Base-by-base conservation (phyloP, 2,329 filamentous ascomycete genomes). In the Fusarium sp. region DNA sequence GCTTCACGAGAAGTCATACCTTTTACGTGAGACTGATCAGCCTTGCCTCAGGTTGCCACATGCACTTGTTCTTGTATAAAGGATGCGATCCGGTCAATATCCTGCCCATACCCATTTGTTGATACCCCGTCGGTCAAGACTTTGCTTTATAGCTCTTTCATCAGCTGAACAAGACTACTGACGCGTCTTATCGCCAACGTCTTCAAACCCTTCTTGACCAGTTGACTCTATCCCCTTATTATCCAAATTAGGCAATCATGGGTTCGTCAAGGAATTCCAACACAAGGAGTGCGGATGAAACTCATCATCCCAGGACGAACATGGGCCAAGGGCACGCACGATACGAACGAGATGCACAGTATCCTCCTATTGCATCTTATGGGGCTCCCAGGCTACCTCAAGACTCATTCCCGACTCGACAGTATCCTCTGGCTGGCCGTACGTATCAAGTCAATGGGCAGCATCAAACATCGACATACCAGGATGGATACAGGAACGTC, bases 11-110 rank as follows among this genome's bases (percentile, higher is more conserved):
- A 26, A 26, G 42, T 47, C 24, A 34, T 52, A 9, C 38, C 39
- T 62, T 36, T 39, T 59, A 43, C 54, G 47, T 58, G 21, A 34
- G 15, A n/a, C n/a, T n/a, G n/a, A 63, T 52, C 28, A 58, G 54
- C 51, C 59, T 51, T 52, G 28, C 28, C 26, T 48, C 39, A 17
- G 12, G 30, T 46, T 26, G 17, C 17, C 30, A 36, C 23, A 46
- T 23, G 36, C 34, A 21, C 15, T 51, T 32, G 19, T 21, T 36
- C 39, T 26, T 32, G 43, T 24, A 58, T 34, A 24, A 47, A 34
- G 46, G 24, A 32, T 10, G 32, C 26, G 39, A 21, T 43, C 32
- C 40, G 32, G 34, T 47, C 28, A 34, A 44, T 26, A 34, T 24
- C 20, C 28, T 20, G 24, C 14, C 7, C 15, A 23, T 58, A 15